Evolutionary conservation across 176 grass and related monocot species (phyloP).

Genomic region (Lolium perenne): DNA sequence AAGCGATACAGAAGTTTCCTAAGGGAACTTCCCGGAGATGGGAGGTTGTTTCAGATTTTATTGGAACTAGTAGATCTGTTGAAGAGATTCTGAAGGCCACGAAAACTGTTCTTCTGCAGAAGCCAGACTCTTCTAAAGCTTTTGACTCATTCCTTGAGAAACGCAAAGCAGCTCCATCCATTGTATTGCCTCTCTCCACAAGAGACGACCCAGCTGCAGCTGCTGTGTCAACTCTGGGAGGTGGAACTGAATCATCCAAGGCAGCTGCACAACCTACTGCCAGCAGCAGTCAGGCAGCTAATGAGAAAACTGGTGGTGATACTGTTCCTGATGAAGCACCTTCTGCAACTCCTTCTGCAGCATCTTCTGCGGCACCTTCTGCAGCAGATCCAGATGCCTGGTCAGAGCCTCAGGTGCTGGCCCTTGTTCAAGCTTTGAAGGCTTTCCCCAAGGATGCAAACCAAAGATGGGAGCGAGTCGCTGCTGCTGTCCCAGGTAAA

Average conservation of each 20-base stretch:
- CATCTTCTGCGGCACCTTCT: constrained; percentile 27
- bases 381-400: constrained; percentile 67
- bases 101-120: constrained; percentile 88
- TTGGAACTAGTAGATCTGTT: constrained; percentile 82
- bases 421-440: constrained; percentile 90
- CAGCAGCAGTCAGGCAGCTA: constrained; percentile 39
- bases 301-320: constrained; percentile 45
- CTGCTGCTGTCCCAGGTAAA: constrained; percentile 93
- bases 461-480: constrained; percentile 97
- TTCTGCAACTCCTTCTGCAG: constrained; percentile 18
- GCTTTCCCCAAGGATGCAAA: constrained; percentile 91
- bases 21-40: constrained; percentile 92
- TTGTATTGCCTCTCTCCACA: constrained; percentile 82
- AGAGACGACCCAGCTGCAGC: constrained; percentile 50
- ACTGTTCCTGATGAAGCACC: constrained; percentile 48
- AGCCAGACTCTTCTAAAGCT: constrained; percentile 94
- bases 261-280: constrained; percentile 23
- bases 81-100: constrained; percentile 99
- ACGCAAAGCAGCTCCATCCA: constrained; percentile 72
- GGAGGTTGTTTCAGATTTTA: constrained; percentile 95
- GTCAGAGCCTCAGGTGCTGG: constrained; percentile 85
- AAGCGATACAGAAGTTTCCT: constrained; percentile 92
- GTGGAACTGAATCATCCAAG: constrained; percentile 48
- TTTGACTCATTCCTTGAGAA: constrained; percentile 99
- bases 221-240: constrained; percentile 31